Evolutionary conservation across 352 stramenopile genomes (phyloP), one percentile per base, ranked within the genome.

Genomic region (Phytophthora pinifolia): DNA sequence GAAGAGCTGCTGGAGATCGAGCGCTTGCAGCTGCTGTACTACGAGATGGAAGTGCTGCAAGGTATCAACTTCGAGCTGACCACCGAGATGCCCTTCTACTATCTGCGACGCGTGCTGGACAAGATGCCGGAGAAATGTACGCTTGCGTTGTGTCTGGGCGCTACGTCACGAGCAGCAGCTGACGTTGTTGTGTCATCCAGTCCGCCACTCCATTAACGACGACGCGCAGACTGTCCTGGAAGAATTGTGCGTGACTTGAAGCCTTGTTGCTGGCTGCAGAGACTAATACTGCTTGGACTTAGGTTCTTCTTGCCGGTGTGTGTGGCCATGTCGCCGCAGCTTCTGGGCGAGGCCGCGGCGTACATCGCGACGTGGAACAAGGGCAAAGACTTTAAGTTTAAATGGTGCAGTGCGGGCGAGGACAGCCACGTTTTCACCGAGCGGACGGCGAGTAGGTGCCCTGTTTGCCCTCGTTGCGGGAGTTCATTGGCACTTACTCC

Each of bases 1-100:
- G 84, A 94, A 65, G 84, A 94, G 27, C 61, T 92, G n/a, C 56
- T 92, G n/a, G 84, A 94, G 41, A 66, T 94, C 13, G 84, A 94
- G 60, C 84, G 84, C 13, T 72, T 94, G 60, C 84, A 92, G 48
- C 53, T 94, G 51, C 70, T 94, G 5, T 82, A 89, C 46, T 94
- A 92, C 67, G 84, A 94, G 51, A 89, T 91, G 34, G 71, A 92
- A 65, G 82, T 92, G 25, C 62, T 94, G 0, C 78, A 92, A 45
- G 84, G 80, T 13, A 87, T 94, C 45, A 69, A 89, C 31, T 92
- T 89, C 36, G 82, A 92, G 47, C 57, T 94, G 8, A 91, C 82
- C 10, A 86, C 62, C 7, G 84, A 92, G 17, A 72, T 94, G 54
- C 84, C 84, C 2, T 92, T 89, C 38, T 89, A 70, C 59, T 82